phyloP scores from a whole-genome alignment of 805 yeast genomes.

The Wickerhamiella alocasiicola region DNA sequence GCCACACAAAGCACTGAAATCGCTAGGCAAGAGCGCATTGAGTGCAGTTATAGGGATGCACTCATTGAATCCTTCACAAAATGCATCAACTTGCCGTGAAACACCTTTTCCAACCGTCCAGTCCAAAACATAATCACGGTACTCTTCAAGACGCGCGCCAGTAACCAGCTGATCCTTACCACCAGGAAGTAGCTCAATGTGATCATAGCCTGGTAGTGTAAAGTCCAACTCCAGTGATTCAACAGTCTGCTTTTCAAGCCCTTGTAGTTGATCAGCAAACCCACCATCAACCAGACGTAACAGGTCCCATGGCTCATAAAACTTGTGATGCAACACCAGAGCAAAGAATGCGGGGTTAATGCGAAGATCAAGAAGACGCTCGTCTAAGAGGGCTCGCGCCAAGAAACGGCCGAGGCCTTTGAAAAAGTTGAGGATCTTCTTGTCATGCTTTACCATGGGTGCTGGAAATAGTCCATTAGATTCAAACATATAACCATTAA shows the following conservation, averaged over 20 bases:
- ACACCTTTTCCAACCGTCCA: constrained; percentile 54
- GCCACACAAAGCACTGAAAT: constrained; percentile 61
- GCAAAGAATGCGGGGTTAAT: constrained; percentile 63
- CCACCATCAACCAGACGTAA: constrained; percentile 16
- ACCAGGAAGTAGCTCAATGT: constrained; percentile 41
- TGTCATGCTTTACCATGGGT: constrained; percentile 32
- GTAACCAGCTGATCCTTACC: constrained; percentile 45
- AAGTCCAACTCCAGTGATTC: constrained; percentile 50
- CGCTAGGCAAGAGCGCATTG: constrained; percentile 59
- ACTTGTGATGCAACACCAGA: constrained; percentile 32
- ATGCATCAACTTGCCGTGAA: constrained; percentile 47
- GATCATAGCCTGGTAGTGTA: constrained; percentile 64
- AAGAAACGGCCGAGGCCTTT: constrained; percentile 65
- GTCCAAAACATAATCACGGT: constrained; percentile 45
- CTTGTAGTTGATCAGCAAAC: constrained; percentile 16
- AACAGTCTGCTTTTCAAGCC: constrained; percentile 28
- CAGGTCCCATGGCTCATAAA: constrained; percentile 1
- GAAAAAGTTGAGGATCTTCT: constrained; percentile 33
- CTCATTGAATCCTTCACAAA: constrained; percentile 66
- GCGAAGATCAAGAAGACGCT: constrained; percentile 73
- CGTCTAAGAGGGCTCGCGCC: constrained; percentile 77
- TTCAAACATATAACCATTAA: constrained; percentile 30
- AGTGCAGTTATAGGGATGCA: constrained; percentile 72
- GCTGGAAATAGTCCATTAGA: constrained; percentile 59
- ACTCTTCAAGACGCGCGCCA: constrained; percentile 42